These are phyloP conservation scores for Aristolochia fimbriata DNA, from an alignment of 164 flowering plant species.

Conservation along the genomic window DNA sequence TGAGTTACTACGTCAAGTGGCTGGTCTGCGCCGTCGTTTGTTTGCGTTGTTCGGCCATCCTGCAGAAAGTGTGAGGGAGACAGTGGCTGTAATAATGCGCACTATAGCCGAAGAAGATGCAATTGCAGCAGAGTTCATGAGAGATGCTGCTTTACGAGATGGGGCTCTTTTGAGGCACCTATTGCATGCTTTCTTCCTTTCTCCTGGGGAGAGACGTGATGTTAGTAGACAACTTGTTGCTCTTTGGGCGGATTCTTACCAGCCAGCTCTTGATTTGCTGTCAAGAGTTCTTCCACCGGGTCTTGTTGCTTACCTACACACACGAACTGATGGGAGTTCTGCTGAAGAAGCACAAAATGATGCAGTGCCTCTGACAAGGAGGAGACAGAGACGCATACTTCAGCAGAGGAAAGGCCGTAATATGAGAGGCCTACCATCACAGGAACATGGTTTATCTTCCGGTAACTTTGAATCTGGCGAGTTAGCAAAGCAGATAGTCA, in stretches of 20 bases:
- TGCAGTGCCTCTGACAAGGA: conserved; percentile 49
- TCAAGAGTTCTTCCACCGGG: conserved; percentile 97
- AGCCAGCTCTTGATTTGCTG: conserved; percentile 86
- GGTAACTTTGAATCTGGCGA: conserved; percentile 46
- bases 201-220: conserved; percentile 92
- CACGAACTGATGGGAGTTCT: conserved; percentile 49
- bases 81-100: conserved; percentile 95
- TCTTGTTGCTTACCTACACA: conserved; percentile 97
- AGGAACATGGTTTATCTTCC: conserved; percentile 34
- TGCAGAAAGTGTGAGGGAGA: conserved; percentile 95
- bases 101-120: conserved; percentile 99
- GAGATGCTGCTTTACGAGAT: conserved; percentile 98
- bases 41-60: conserved; percentile 98
- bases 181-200: conserved; percentile 82
- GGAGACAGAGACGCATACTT: conserved; percentile 75
- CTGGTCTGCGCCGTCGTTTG: conserved; percentile 85
- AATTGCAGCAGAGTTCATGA: conserved; percentile 99
- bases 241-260: conserved; percentile 99
- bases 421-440: conserved; percentile 36
- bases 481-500: conserved; percentile 20
- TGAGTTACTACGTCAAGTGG: conserved; percentile 89
- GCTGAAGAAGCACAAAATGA: conserved; percentile 51
- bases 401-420: conserved; percentile 69
- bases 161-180: conserved; percentile 91
- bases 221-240: conserved; percentile 98